Evolutionary conservation across 1,284 basidiomycete genomes (phyloP).

Genomic region (Cryptococcus sp.): DNA sequence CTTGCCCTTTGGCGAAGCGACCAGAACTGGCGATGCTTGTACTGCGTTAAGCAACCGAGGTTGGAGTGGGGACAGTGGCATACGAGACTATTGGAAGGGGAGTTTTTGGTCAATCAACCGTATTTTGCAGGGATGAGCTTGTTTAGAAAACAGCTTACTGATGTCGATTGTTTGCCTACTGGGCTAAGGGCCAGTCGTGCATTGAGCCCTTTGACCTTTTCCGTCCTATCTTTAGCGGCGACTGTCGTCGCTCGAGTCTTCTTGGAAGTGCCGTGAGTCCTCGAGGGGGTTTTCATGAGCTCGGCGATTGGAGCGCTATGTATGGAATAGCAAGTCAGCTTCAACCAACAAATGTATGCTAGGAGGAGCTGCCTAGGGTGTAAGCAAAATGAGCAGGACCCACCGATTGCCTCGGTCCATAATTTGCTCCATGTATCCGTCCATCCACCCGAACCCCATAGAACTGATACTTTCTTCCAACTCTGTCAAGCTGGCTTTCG

Average conservation of each 20-base stretch:
- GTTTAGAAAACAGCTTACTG: not conserved
- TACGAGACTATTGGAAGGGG: too few relatives aligned
- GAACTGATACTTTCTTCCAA: constrained; percentile 43
- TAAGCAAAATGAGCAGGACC: too few relatives aligned
- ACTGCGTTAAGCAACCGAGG: constrained; percentile 33
- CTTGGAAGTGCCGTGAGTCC: constrained; percentile 45
- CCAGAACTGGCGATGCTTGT: not conserved
- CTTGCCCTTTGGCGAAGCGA: constrained; percentile 8
- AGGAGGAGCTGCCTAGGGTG: too few relatives aligned
- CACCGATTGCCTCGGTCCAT: constrained; percentile 26
- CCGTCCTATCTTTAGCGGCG: constrained; percentile 39
- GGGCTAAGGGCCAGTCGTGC: constrained; percentile 36
- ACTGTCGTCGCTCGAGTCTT: constrained; percentile 46
- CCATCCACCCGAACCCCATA: constrained; percentile 50
- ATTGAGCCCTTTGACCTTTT: constrained; percentile 40
- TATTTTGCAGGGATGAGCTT: not conserved
- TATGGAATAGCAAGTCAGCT: too few relatives aligned
- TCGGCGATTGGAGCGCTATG: constrained; percentile 46
- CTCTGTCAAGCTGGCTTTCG: constrained; percentile 31
- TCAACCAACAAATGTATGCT: not conserved
- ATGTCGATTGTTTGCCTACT: constrained; percentile 20
- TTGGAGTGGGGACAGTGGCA: constrained; percentile 39
- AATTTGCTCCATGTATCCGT: constrained; percentile 47
- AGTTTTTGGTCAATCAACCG: too few relatives aligned
- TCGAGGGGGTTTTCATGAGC: constrained; percentile 52